A percentile compares a stretch with the other conserved stretches of the same genome.
Conservation (phyloP, 192 early-diverging fungal species). For the Backusella australiensis region DNA sequence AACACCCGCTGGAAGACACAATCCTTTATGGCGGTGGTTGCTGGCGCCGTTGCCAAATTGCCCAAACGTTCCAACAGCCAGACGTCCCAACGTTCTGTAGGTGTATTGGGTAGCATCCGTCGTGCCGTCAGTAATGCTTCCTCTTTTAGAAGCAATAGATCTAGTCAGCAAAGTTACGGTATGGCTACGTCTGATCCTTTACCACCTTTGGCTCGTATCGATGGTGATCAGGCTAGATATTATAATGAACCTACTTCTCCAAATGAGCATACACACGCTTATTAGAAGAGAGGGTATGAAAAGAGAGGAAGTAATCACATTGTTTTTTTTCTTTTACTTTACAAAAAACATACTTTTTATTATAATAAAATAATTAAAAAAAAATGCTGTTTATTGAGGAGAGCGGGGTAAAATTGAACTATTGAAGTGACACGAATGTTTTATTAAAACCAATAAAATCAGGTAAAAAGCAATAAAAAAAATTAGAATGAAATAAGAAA, state of each 20-base stretch:
- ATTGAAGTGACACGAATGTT: not conserved
- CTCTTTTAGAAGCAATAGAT: not conserved
- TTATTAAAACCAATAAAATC: not conserved
- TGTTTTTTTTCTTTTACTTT: not conserved
- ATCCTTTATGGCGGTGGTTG: slow-evolving; percentile 33
- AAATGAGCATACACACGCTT: slow-evolving; percentile 18
- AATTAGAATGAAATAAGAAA: not conserved
- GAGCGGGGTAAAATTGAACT: not conserved
- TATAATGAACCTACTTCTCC: not conserved
- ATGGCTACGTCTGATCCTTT: slow-evolving; percentile 18
- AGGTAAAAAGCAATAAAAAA: not conserved
- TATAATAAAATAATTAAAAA: slow-evolving; percentile 1
- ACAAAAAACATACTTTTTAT: not conserved
- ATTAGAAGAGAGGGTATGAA: not conserved
- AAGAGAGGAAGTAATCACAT: not conserved
- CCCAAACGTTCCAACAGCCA: slow-evolving; percentile 16
- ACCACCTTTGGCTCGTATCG: slow-evolving; percentile 26
- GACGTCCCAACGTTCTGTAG: not conserved
- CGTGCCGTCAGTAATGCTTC: slow-evolving; percentile 29
- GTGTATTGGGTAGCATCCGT: slow-evolving; percentile 22
- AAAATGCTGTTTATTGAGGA: not conserved
- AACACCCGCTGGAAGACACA: slow-evolving; percentile 34
- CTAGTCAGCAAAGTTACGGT: slow-evolving; percentile 24
- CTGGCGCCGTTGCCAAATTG: slow-evolving; percentile 31
- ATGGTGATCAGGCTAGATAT: slow-evolving; percentile 8